A percentile compares a stretch with the other conserved stretches of the same genome.
Conservation (phyloP, 345 rosid species). For the Gossypium sturtianum region DNA sequence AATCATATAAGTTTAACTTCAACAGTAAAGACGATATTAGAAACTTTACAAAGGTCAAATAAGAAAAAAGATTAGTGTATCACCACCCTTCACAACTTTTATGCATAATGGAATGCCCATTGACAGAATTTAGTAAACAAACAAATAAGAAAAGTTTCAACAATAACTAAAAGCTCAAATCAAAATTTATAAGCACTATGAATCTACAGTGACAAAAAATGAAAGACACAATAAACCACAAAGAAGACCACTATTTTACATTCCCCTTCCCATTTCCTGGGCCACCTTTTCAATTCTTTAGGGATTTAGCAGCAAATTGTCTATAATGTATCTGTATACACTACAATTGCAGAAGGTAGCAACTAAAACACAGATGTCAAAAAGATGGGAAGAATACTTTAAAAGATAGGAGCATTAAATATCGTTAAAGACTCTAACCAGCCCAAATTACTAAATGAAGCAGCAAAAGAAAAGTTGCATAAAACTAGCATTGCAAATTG, state of each 20-base stretch:
- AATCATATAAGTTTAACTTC: neutral
- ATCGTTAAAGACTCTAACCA: neutral
- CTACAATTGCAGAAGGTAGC: neutral
- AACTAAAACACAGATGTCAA: neutral
- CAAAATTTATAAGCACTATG: neutral
- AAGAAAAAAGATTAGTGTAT: neutral
- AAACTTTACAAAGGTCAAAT: neutral
- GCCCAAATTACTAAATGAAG: neutral
- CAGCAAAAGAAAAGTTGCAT: neutral
- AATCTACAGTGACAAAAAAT: neutral
- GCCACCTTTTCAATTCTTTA: neutral
- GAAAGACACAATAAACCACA: neutral
- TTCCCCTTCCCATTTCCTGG: neutral
- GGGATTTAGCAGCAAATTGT: neutral
- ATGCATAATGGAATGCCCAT: neutral
- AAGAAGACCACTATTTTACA: neutral
- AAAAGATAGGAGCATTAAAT: neutral
- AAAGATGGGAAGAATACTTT: neutral
- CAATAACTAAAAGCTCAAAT: neutral
- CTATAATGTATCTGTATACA: neutral
- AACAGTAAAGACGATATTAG: neutral
- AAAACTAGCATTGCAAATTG: neutral
- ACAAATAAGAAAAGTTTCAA: neutral
- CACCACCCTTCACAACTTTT: neutral
- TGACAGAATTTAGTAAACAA: neutral